Conservation (phyloP, 495 filamentous ascomycete species). For the Sordaria brevicollis region DNA sequence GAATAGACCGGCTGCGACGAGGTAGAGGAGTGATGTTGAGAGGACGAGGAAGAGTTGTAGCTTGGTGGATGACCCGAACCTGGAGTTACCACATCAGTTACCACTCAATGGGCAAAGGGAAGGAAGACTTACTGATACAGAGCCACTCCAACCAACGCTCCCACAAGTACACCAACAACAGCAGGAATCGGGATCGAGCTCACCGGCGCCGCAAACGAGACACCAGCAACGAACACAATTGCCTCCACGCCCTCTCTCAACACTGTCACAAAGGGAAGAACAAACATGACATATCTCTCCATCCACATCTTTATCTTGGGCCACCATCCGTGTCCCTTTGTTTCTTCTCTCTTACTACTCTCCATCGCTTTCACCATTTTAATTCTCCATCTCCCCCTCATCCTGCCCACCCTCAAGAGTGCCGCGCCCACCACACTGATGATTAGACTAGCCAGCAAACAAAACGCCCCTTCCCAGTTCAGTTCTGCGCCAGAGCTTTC, state of each 20-base stretch:
- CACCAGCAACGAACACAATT: conserved; percentile 72
- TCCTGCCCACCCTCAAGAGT: conserved; percentile 70
- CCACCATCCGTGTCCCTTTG: neutral
- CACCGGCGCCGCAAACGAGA: conserved; percentile 64
- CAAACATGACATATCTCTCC: conserved; percentile 74
- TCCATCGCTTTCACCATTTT: conserved; percentile 64
- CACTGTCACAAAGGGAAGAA: conserved; percentile 75
- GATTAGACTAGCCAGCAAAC: conserved; percentile 59
- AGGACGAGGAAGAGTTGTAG: conserved; percentile 71
- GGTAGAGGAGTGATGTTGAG: conserved; percentile 76
- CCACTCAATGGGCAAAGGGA: neutral
- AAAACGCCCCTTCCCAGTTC: conserved; percentile 71
- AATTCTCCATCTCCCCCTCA: conserved; percentile 75
- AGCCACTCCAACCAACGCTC: conserved; percentile 52
- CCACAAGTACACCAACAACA: conserved; percentile 54
- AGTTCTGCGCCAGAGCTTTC: conserved; percentile 44
- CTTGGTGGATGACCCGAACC: conserved; percentile 44
- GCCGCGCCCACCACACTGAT: conserved; percentile 72
- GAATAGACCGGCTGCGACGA: conserved; percentile 78
- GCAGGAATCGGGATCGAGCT: conserved; percentile 65
- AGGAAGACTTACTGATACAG: conserved; percentile 59
- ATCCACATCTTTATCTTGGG: conserved; percentile 46
- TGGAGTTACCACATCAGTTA: conserved; percentile 7
- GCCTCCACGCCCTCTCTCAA: conserved; percentile 75
- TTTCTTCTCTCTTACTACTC: conserved; percentile 21